Evolutionary conservation across 176 grass and related monocot species (phyloP).

Genomic region (Ensete ventricosum): DNA sequence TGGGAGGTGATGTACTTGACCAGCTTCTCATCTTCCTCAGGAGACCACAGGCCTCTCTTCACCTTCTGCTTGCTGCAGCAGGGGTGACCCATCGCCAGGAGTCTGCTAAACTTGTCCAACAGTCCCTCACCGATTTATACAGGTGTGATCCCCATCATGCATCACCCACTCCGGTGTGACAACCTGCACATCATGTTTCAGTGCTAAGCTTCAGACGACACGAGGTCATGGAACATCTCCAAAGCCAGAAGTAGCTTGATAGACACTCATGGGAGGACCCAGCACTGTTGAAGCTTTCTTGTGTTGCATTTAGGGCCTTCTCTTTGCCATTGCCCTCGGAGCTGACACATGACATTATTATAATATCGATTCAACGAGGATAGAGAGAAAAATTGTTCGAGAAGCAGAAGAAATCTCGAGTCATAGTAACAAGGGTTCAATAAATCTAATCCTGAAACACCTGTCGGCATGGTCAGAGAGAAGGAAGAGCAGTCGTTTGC

Average conservation of each 20-base stretch:
- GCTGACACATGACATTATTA: too few species aligned
- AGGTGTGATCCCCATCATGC: background rate
- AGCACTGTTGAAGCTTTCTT: too few species aligned
- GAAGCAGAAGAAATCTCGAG: background rate
- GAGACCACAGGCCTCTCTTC: conserved; percentile 93
- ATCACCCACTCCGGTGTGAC: too few species aligned
- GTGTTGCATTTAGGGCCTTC: too few species aligned
- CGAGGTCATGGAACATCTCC: background rate
- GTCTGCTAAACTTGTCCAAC: background rate
- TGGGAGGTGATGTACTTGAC: conserved; percentile 63
- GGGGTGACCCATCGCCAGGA: conserved; percentile 59
- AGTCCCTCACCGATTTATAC: background rate
- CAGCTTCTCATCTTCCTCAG: conserved; percentile 94
- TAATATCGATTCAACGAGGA: background rate
- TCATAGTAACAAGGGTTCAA: background rate
- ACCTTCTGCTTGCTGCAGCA: conserved; percentile 99
- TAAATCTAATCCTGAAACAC: background rate
- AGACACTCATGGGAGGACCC: background rate
- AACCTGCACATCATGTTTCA: background rate
- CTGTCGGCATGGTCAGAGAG: background rate
- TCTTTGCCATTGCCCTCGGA: too few species aligned
- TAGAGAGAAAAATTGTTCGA: background rate
- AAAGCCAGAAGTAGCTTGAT: background rate
- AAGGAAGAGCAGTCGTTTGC: background rate
- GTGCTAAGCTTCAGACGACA: background rate